A percentile compares a stretch with the other conserved stretches of the same genome.
These are phyloP conservation scores for Acanthochlamys bracteata DNA, from an alignment of 106 monocot species.

Conservation along the genomic window DNA sequence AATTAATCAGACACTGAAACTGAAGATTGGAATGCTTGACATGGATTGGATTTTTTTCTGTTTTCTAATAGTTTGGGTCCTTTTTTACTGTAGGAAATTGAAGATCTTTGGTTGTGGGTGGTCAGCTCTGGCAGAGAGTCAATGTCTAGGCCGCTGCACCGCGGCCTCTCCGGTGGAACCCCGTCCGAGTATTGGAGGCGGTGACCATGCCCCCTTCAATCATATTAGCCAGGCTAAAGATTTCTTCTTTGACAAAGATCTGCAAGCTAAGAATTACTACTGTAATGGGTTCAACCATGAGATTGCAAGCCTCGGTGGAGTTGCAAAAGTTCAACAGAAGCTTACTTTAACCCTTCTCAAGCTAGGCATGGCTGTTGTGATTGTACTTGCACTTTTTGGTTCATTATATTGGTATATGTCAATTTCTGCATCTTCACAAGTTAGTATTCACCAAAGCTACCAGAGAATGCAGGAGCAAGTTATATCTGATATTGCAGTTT, in stretches of 20 bases:
- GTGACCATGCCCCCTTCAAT: slow-evolving; percentile 27
- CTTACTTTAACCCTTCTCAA: slow-evolving; percentile 28
- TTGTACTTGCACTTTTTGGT: slow-evolving; percentile 32
- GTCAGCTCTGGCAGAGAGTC: too few species aligned
- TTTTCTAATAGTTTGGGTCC: too few species aligned
- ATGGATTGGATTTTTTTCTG: too few species aligned
- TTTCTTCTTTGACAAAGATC: neutral
- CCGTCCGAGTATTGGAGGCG: slow-evolving; percentile 10
- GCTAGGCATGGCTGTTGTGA: slow-evolving; percentile 30
- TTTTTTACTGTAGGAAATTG: too few species aligned
- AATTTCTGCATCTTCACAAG: slow-evolving; percentile 27
- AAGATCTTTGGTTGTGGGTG: too few species aligned
- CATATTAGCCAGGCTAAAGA: slow-evolving; percentile 28
- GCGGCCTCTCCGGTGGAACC: slow-evolving; percentile 41
- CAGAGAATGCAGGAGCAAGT: slow-evolving; percentile 69
- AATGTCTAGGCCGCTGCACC: slow-evolving; percentile 73
- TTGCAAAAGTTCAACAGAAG: slow-evolving; percentile 13
- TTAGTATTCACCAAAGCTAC: slow-evolving; percentile 34
- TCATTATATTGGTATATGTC: slow-evolving; percentile 71
- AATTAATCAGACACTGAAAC: too few species aligned
- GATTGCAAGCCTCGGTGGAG: slow-evolving; percentile 11
- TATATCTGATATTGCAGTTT: slow-evolving; percentile 42
- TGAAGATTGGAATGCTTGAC: too few species aligned
- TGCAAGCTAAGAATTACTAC: slow-evolving; percentile 16
- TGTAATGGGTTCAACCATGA: slow-evolving; percentile 41